A percentile compares a stretch with the other conserved stretches of the same genome.
Evolutionary conservation across 2,329 filamentous ascomycete genomes (phyloP).

Genomic region (Verticillium longisporum): DNA sequence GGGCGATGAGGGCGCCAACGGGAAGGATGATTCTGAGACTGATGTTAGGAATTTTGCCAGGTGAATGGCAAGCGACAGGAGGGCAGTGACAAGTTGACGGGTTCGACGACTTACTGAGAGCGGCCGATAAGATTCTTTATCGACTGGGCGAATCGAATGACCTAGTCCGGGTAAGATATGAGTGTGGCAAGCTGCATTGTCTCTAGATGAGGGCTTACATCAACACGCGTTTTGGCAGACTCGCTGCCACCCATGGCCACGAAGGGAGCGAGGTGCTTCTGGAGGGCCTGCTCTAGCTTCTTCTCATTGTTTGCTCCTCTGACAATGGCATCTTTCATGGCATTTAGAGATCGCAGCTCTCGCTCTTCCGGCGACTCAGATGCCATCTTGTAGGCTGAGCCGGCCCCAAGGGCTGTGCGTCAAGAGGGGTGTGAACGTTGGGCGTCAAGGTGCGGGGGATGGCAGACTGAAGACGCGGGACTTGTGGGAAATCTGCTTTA

Average conservation of each 20-base stretch:
- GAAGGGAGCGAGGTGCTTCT: slow-evolving; percentile 72
- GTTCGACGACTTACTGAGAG: not conserved
- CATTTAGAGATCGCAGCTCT: slow-evolving; percentile 4
- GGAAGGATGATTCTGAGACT: slow-evolving; percentile 64
- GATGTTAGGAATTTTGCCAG: not conserved
- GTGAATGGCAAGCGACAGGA: not conserved
- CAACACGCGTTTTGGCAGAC: slow-evolving; percentile 61
- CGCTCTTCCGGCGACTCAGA: slow-evolving; percentile 9
- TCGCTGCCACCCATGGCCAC: slow-evolving; percentile 83
- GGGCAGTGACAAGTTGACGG: not conserved
- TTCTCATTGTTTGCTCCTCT: slow-evolving; percentile 75
- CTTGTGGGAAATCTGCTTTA: too few relatives aligned
- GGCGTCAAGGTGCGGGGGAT: too few relatives aligned
- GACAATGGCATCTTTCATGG: slow-evolving; percentile 48
- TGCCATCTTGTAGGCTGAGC: slow-evolving; percentile 5
- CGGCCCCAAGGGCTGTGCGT: not conserved
- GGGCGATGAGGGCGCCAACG: slow-evolving; percentile 74
- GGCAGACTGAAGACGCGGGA: too few relatives aligned
- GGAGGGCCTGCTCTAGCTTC: slow-evolving; percentile 72
- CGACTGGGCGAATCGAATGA: slow-evolving; percentile 9
- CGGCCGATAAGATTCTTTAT: slow-evolving; percentile 6
- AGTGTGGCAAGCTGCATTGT: not conserved
- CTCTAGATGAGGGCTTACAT: slow-evolving; percentile 1
- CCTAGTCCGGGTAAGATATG: slow-evolving; percentile 1
- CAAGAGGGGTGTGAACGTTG: not conserved